These are phyloP conservation scores for Mimosa bimucronata DNA, from an alignment of 306 rosid genomes.

Conservation along the genomic window DNA sequence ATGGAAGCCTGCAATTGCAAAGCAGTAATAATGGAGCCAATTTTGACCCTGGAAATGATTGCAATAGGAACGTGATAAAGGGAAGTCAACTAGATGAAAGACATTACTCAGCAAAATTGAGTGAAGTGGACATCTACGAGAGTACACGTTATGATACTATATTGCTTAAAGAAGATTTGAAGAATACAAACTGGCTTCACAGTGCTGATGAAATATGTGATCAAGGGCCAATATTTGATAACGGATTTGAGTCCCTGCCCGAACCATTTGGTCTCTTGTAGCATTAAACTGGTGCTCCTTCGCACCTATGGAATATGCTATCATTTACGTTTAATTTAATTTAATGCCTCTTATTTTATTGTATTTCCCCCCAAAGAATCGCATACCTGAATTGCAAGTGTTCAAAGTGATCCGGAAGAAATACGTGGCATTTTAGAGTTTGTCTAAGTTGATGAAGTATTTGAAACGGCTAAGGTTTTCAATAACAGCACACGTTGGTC, in stretches of 20 bases:
- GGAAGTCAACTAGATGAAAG: slow-evolving; percentile 60
- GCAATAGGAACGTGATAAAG: slow-evolving; percentile 28
- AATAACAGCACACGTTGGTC: not conserved
- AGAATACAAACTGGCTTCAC: slow-evolving; percentile 86
- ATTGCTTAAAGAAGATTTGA: slow-evolving; percentile 90
- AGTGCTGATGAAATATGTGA: slow-evolving; percentile 78
- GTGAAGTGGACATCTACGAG: slow-evolving; percentile 80
- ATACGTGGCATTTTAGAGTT: not conserved
- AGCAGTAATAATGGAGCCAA: slow-evolving; percentile 47
- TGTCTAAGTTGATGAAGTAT: not conserved
- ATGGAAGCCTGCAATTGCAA: slow-evolving; percentile 51
- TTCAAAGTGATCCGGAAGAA: not conserved
- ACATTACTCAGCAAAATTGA: slow-evolving; percentile 60
- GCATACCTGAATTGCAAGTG: slow-evolving; percentile 45
- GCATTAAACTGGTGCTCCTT: slow-evolving; percentile 44
- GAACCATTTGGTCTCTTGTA: slow-evolving; percentile 92
- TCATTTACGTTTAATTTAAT: slow-evolving; percentile 29
- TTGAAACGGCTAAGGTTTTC: slow-evolving; percentile 1
- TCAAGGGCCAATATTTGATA: slow-evolving; percentile 76
- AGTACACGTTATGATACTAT: slow-evolving; percentile 93
- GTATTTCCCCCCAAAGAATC: slow-evolving; percentile 41
- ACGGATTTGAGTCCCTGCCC: slow-evolving; percentile 86
- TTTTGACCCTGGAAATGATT: slow-evolving; percentile 38
- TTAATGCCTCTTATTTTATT: slow-evolving; percentile 42
- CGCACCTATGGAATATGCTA: slow-evolving; percentile 32